Conservation (phyloP, 805 yeast genomes). For the Candida insectalens region DNA sequence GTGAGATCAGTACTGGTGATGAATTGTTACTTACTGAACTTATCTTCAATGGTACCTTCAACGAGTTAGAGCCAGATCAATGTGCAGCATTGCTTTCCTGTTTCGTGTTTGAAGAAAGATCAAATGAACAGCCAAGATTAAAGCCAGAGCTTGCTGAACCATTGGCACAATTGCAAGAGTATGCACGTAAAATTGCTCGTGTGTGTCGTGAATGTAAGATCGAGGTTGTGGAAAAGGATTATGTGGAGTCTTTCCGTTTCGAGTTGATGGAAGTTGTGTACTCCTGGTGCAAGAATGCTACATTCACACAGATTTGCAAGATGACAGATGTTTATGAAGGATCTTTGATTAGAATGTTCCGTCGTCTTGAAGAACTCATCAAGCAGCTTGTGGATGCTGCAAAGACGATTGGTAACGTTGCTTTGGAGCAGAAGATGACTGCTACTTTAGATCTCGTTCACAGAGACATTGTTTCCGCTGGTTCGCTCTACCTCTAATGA, state of each 20-base stretch:
- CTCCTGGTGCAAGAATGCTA: constrained; percentile 95
- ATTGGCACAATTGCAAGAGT: constrained; percentile 73
- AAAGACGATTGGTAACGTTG: constrained; percentile 85
- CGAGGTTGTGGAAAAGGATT: constrained; percentile 85
- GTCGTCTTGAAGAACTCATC: constrained; percentile 86
- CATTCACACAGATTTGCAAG: constrained; percentile 93
- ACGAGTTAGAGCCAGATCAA: constrained; percentile 78
- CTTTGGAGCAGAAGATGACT: constrained; percentile 81
- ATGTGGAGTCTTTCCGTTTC: constrained; percentile 82
- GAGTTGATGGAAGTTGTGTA: constrained; percentile 95
- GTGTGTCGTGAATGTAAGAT: constrained; percentile 83
- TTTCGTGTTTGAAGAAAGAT: constrained; percentile 94
- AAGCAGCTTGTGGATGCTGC: constrained; percentile 89
- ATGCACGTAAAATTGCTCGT: constrained; percentile 87
- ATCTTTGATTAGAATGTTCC: constrained; percentile 86
- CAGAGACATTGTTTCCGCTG: constrained; percentile 95
- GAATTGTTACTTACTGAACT: constrained; percentile 82
- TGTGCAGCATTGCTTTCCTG: constrained; percentile 89
- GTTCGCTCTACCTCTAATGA: constrained; percentile 65
- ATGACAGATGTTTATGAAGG: constrained; percentile 99
- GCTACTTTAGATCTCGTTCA: constrained; percentile 77
- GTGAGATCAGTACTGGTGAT: constrained; percentile 89
- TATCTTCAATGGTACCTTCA: constrained; percentile 92
- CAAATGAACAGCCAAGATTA: constrained; percentile 78
- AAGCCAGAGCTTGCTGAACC: constrained; percentile 92